phyloP scores from a whole-genome alignment of 495 filamentous ascomycete species.

The Penicillium diatomitis region DNA sequence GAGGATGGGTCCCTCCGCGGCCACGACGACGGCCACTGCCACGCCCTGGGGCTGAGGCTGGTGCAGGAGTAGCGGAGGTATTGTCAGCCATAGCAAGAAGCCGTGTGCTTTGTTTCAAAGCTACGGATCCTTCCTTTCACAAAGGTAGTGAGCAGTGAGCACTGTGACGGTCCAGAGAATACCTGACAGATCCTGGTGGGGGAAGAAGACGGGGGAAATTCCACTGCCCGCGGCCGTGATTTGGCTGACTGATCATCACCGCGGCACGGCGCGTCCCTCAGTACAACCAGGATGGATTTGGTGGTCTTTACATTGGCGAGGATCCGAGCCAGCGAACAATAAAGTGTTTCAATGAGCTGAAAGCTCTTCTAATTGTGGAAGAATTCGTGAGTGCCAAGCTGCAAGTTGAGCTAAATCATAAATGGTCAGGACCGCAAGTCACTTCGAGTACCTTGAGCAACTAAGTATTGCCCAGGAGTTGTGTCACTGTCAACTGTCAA shows the following conservation, averaged over 20 bases:
- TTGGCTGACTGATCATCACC: conserved; percentile 20
- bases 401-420: too few species aligned
- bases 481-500: too few species aligned
- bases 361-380: too few species aligned
- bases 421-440: too few species aligned
- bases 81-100: conserved; percentile 29
- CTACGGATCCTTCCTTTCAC: too few species aligned
- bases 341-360: too few species aligned
- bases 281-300: too few species aligned
- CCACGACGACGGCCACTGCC: conserved; percentile 33
- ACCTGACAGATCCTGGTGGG: conserved; percentile 10
- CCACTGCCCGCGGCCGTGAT: not conserved
- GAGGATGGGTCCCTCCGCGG: conserved; percentile 26
- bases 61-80: conserved; percentile 19
- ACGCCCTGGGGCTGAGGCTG: conserved; percentile 25
- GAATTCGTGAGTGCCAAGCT: too few species aligned
- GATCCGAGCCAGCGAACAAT: not conserved
- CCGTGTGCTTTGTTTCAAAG: not conserved
- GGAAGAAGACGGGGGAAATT: conserved; percentile 11
- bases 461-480: too few species aligned
- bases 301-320: too few species aligned
- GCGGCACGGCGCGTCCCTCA: not conserved
- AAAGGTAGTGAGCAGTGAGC: not conserved
- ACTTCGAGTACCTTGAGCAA: too few species aligned
- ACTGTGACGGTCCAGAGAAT: conserved; percentile 7